phyloP scores from a whole-genome alignment of 148 eudicot species.

The Silene conica region DNA sequence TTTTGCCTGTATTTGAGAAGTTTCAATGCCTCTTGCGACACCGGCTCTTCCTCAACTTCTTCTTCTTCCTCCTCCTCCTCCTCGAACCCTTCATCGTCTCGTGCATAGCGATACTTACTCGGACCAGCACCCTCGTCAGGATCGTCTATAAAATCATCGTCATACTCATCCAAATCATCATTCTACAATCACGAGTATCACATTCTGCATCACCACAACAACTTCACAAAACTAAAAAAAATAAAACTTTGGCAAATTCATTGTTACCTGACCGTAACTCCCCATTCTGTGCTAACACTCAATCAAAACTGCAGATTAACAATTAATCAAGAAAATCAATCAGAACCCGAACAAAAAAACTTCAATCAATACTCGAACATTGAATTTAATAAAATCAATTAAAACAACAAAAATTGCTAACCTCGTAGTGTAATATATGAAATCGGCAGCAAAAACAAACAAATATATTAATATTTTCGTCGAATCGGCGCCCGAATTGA shows the following conservation, averaged over 20 bases:
- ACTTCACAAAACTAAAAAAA: neutral
- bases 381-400: neutral
- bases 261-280: slow-evolving; percentile 14
- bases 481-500: neutral
- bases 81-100: slow-evolving; percentile 11
- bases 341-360: neutral
- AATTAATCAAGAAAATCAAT: neutral
- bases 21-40: slow-evolving; percentile 58
- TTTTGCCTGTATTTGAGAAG: slow-evolving; percentile 62
- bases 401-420: neutral
- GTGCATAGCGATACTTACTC: neutral
- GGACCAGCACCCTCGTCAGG: slow-evolving; percentile 14
- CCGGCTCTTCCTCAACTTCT: slow-evolving; percentile 28
- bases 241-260: neutral
- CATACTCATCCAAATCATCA: slow-evolving; percentile 25
- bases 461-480: neutral
- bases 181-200: slow-evolving; percentile 3
- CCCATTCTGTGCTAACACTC: neutral
- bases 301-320: neutral
- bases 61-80: slow-evolving; percentile 21
- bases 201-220: neutral
- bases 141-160: slow-evolving; percentile 24
- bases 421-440: neutral
- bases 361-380: neutral
- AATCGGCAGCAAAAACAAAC: neutral